These are phyloP conservation scores for Curvularia verruculosa DNA, from an alignment of 2,329 filamentous ascomycete genomes.

Conservation along the genomic window DNA sequence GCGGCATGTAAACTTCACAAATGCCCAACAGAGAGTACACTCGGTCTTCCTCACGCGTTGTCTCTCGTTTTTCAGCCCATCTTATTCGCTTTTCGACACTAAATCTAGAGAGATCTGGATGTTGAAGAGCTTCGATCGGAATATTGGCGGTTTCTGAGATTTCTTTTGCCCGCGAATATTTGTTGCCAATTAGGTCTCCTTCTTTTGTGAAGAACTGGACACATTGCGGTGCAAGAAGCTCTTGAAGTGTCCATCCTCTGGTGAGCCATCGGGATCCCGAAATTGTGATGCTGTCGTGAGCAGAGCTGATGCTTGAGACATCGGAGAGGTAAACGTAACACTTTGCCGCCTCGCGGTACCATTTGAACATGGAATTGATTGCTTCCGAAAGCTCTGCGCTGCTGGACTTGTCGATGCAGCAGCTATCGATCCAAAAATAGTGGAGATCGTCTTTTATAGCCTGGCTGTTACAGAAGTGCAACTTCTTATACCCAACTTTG, in stretches of 20 bases:
- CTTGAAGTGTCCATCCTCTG: slow-evolving; percentile 10
- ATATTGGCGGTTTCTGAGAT: neutral
- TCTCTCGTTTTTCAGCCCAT: slow-evolving; percentile 22
- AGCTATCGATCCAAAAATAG: slow-evolving; percentile 1
- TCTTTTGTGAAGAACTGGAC: slow-evolving; percentile 26
- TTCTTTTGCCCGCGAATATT: slow-evolving; percentile 7
- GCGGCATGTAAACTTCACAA: neutral
- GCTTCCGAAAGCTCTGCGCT: neutral
- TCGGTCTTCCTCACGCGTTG: slow-evolving; percentile 24
- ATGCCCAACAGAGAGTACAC: slow-evolving; percentile 2
- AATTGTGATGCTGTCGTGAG: slow-evolving; percentile 1
- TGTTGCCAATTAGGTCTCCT: slow-evolving; percentile 12
- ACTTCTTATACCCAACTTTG: neutral
- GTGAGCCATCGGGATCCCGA: slow-evolving; percentile 17
- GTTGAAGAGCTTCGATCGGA: slow-evolving; percentile 11
- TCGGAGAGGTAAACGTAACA: slow-evolving; percentile 4
- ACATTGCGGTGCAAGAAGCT: slow-evolving; percentile 22
- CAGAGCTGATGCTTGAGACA: slow-evolving; percentile 1
- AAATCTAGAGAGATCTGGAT: slow-evolving; percentile 7
- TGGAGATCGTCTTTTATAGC: neutral
- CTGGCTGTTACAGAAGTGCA: neutral
- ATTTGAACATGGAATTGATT: slow-evolving; percentile 2
- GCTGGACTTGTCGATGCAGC: slow-evolving; percentile 2
- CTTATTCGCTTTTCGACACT: slow-evolving; percentile 20
- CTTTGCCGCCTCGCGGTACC: neutral